Evolutionary conservation across 495 filamentous ascomycete species (phyloP).

Genomic region (Halenospora varia): DNA sequence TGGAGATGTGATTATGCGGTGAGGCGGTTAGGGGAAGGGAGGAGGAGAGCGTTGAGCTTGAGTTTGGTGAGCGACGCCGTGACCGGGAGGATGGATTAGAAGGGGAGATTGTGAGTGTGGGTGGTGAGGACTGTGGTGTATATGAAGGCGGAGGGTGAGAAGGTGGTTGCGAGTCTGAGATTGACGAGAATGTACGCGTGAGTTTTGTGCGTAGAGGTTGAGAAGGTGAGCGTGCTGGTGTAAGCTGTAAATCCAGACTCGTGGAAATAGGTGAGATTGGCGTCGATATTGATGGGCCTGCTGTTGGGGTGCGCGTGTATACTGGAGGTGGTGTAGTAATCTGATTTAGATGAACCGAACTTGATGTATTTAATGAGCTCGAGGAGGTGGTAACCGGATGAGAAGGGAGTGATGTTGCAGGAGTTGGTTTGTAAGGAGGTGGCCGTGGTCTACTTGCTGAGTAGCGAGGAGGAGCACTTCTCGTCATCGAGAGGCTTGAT

Average conservation of each 20-base stretch:
- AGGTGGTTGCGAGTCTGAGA: conserved; percentile 31
- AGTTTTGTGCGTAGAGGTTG: conserved; percentile 11
- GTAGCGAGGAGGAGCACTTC: conserved; percentile 31
- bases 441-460: not conserved
- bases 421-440: not conserved
- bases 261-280: not conserved
- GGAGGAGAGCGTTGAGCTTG: not conserved
- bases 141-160: conserved; percentile 23
- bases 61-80: not conserved
- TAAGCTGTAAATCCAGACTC: not conserved
- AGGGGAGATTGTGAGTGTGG: conserved; percentile 9
- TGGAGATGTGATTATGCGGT: not conserved
- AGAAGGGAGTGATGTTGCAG: not conserved
- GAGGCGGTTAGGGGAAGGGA: not conserved
- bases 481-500: conserved; percentile 26
- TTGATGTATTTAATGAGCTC: not conserved
- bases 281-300: not conserved
- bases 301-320: not conserved
- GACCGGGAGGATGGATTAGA: conserved; percentile 8
- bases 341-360: not conserved
- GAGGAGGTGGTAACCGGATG: not conserved
- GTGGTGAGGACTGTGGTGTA: not conserved
- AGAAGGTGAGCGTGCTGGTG: conserved; percentile 1
- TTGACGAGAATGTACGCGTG: conserved; percentile 24
- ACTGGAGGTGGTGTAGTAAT: not conserved